Evolutionary conservation across 306 rosid species (phyloP), one percentile per base, ranked within the genome.

Genomic region (Cajanus cajan): DNA sequence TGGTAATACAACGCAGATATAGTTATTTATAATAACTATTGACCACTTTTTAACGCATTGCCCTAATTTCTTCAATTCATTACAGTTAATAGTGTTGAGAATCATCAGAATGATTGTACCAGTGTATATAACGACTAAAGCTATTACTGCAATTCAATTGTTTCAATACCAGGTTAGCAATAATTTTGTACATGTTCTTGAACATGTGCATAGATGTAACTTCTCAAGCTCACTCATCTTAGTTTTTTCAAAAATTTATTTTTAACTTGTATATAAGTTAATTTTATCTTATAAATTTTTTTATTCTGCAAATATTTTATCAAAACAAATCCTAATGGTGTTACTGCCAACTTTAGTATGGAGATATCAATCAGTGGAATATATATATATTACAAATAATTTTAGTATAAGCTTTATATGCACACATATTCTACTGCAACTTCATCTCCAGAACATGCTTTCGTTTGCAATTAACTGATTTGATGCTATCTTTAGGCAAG

Each of bases 31-130:
- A 16, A 13, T 77, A 31, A 77, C 43, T 67, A 34, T 28, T 58
- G 34, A 54, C 47, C 13, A 25, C 66, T 65, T 9, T 37, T 66
- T 11, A 37, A 0, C 10, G 16, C 44, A 24, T 63, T 39, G 39
- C 33, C 45, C 57, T 47, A 28, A 25, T 28, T 73, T 34, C 59
- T 50, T 45, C 43, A 18, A 48, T 76, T 51, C 21, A 44, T 73
- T 88, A 85, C 88, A 94, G 98, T 64, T 90, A 51, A 44, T 85
- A 72, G 37, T 84, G 70, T 76, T 89, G 86, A 90, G 90, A 85
- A 82, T 82, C 50, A 67, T 86, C 72, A 97, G 90, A 74, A 80
- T 89, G 77, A 85, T 87, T 84, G 84, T 89, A 51, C 97, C 91
- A 22, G 51, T 92, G 40, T 88, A 77, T 80, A 73, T 89, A 71